Base-by-base conservation (phyloP, 139 green algal species). In the Asterochloris erici region DNA sequence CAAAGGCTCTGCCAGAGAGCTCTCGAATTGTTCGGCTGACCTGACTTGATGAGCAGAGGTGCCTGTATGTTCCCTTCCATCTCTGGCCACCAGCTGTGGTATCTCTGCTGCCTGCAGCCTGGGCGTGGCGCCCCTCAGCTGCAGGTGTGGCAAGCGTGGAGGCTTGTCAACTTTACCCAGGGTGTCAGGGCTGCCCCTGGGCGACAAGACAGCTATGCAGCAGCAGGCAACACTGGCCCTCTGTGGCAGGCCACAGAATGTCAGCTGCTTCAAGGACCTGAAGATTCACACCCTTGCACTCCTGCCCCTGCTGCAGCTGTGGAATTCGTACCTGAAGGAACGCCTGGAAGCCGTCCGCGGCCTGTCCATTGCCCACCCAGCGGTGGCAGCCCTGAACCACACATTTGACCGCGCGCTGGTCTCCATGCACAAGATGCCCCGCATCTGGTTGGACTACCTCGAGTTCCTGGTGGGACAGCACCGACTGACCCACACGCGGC, bases 341-440 rank as follows among this genome's bases (percentile, higher is more conserved):
- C 85, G 96, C 12, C 81, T 85, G 4, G 47, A 83, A 24, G 92
- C 86, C 12, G 90, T 98, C 27, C 90, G 94, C 0, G 94, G 92
- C 0, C 73, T 94, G 68, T 60, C 76, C 12, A 26, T 88, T 6
- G 84, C 85, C 24, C 82, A 98, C 84, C 86, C 88, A 0, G 73
- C 85, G 9, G 80, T 92, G 28, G 88, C 90, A 63, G 84, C 92
- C 14, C 85, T 99, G 68, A 96, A 94, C 86, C 95, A 98, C 90
- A 95, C 91, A 0, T 99, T 94, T 75, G 96, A 99, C 90, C 93
- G 97, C 9, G 93, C 97, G 0, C 87, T 99, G 23, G 94, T 99
- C 14, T 95, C 93, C 0, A 98, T 99, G 96, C 96, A 99, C 93
- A 99, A 99, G 84, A 97, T 97, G 93, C 96, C 96, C 1, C 89